Percentiles rank a stretch among this genome's conserved stretches.
phyloP scores from a whole-genome alignment of 1,284 basidiomycete genomes.

The Sporisorium exsertum region DNA sequence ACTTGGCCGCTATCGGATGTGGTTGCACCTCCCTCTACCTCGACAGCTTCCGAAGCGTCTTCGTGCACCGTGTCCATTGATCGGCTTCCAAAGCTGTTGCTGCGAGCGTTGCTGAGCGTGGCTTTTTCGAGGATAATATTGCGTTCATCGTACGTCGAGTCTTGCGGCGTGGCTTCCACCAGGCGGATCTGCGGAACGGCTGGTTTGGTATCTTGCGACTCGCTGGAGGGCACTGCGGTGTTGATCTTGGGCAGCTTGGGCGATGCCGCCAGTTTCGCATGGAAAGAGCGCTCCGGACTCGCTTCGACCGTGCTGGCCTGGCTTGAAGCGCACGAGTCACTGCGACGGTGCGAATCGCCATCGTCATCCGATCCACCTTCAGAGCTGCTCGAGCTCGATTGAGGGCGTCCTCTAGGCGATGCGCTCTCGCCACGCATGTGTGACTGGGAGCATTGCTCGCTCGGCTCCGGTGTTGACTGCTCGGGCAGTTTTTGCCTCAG shows the following conservation, averaged over 20 bases:
- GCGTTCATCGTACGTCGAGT: constrained; percentile 25
- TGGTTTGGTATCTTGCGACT: not conserved
- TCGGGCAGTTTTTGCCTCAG: constrained; percentile 28
- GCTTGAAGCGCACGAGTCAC: constrained; percentile 28
- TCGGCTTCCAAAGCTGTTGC: constrained; percentile 8
- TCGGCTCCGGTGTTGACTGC: not conserved
- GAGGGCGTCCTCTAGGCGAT: not conserved
- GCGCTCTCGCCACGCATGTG: not conserved
- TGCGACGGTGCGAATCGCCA: constrained; percentile 21
- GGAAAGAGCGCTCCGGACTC: not conserved
- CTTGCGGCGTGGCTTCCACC: constrained; percentile 34
- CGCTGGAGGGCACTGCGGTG: not conserved
- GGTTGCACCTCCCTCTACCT: not conserved
- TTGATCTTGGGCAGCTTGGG: constrained; percentile 32
- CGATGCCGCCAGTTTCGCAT: not conserved
- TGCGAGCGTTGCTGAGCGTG: not conserved
- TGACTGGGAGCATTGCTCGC: not conserved
- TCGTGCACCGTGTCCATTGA: constrained; percentile 32
- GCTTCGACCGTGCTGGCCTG: constrained; percentile 27
- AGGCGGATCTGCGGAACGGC: constrained; percentile 27
- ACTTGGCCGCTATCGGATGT: constrained; percentile 4
- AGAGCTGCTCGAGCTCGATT: constrained; percentile 8
- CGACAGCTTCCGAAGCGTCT: constrained; percentile 15
- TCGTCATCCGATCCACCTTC: constrained; percentile 14
- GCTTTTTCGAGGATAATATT: constrained; percentile 11